Base-by-base conservation (phyloP, 2,329 filamentous ascomycete genomes). In the Catunica adiposa region DNA sequence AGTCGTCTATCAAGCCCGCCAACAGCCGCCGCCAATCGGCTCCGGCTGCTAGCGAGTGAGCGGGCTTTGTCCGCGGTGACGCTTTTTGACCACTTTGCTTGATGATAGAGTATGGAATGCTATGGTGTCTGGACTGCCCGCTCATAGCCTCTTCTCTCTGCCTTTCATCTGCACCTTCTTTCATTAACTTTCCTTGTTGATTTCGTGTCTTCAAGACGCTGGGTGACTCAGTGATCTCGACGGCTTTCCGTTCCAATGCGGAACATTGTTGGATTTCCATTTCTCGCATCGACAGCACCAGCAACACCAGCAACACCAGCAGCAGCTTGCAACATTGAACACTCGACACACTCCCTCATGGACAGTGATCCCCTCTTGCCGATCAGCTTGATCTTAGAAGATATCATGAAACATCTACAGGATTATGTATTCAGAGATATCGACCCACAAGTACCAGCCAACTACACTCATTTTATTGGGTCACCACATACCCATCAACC, bases 1-100 rank as follows among this genome's bases (percentile, higher is more conserved):
- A 61, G 61, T 53, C 59, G 9, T 60, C 63, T 26, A 55, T 60
- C 23, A 51, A 60, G 44, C 55, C 63, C 9, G 58, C 59, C 42
- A 58, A 61, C 11, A 48, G 51, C 55, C 61, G 60, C 51, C 58
- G 61, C 56, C 31, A 47, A 15, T 51, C 50, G 44, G 46, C 48
- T 38, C 29, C 29, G 29, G 20, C 22, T 34, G 20, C 25, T 29
- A 53, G 51, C 29, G 46, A 23, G n/a, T 54, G 40, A 54, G 53
- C 15, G 53, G 25, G 23, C 15, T 34, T 44, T 38, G 15, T n/a
- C 31, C 17, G 20, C 29, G 50, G 50, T 22, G 31, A 22, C 20
- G 50, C 50, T 20, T 56, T 56, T 56, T 56, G 31, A 56, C 20
- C 48, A 22, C 44, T 9, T 20, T 38, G n/a, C 20, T 17, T 20